phyloP scores from a whole-genome alignment of 108 stramenopile species.

The Ochromonas danica region DNA sequence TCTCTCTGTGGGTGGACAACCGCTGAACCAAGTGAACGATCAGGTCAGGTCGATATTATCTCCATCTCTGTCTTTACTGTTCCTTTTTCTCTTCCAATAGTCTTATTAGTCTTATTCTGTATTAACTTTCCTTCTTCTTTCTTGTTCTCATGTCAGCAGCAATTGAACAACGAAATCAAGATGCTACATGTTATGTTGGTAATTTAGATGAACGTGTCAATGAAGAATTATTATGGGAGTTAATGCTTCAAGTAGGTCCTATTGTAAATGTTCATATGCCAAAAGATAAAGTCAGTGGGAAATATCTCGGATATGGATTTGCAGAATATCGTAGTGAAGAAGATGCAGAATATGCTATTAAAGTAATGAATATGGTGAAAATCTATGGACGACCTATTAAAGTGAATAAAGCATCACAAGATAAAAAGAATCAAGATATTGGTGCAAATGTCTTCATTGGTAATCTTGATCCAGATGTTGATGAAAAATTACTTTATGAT shows the following conservation, averaged over 20 bases:
- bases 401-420: slow-evolving; percentile 79
- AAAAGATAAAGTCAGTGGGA: slow-evolving; percentile 80
- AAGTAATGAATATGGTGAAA: slow-evolving; percentile 94
- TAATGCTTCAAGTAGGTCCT: slow-evolving; percentile 76
- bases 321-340: slow-evolving; percentile 84
- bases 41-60: too few relatives aligned
- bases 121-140: too few relatives aligned
- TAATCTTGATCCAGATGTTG: slow-evolving; percentile 86
- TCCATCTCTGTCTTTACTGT: too few relatives aligned
- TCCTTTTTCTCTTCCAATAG: too few relatives aligned
- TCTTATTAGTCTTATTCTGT: too few relatives aligned
- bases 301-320: slow-evolving; percentile 85
- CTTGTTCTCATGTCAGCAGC: slow-evolving; percentile 70
- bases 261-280: slow-evolving; percentile 94
- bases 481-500: slow-evolving; percentile 95
- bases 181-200: slow-evolving; percentile 95
- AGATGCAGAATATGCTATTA: slow-evolving; percentile 94
- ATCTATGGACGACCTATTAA: slow-evolving; percentile 81
- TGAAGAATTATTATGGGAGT: slow-evolving; percentile 87
- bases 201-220: slow-evolving; percentile 79
- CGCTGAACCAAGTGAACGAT: too few relatives aligned
- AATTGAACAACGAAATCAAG: slow-evolving; percentile 97
- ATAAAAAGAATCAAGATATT: slow-evolving; percentile 78
- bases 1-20: too few relatives aligned
- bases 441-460: slow-evolving; percentile 98